Evolutionary conservation across 371 early-diverging fungal genomes (phyloP), one percentile per base, ranked within the genome.

Genomic region (Circinella minor): DNA sequence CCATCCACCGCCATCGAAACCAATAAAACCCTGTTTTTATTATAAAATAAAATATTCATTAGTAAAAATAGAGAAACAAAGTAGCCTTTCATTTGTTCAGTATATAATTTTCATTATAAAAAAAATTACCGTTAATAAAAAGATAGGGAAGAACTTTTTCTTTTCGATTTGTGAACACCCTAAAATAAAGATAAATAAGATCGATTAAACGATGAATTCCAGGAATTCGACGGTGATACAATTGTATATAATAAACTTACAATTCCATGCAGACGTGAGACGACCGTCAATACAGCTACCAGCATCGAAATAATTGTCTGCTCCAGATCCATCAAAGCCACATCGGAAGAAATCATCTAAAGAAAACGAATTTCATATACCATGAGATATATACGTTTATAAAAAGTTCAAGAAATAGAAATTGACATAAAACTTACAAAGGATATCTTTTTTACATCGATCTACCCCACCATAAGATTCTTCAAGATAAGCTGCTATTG

Each of bases 271-370:
- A 39, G 92, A 91, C 2, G 98, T 98, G 70, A 98, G 79, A 55
- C 99, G 87, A 46, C 98, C 99, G 70, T 98, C 99, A 79, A 98
- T 97, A 78, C 99, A 98, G 54, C 91, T 81, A 36, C 98, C 98
- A 14, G 98, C 98, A 71, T 96, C 93, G 81, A 93, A 96, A 72
- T 94, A 97, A 77, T 96, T 96, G 75, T 95, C 95, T 0, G 93
- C 95, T 10, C 99, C 99, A 27, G 95, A 94, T 1, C 99, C 99
- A 80, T 98, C 96, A 82, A 98, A 98, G 1, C 93, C 99, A 74
- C 88, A 91, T 36, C 92, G 86, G 90, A 98, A 98, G 71, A 98
- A 98, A 79, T 98, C 98, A 11, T 88, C 88, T 77, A 18, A 27
- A 17, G 55, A 8, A 48, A 5, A n/a, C 8, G 55, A 55, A n/a